Percentiles rank a stretch among this genome's conserved stretches.
Evolutionary conservation across 306 rosid species (phyloP).

Genomic region (Leucaena leucocephala): DNA sequence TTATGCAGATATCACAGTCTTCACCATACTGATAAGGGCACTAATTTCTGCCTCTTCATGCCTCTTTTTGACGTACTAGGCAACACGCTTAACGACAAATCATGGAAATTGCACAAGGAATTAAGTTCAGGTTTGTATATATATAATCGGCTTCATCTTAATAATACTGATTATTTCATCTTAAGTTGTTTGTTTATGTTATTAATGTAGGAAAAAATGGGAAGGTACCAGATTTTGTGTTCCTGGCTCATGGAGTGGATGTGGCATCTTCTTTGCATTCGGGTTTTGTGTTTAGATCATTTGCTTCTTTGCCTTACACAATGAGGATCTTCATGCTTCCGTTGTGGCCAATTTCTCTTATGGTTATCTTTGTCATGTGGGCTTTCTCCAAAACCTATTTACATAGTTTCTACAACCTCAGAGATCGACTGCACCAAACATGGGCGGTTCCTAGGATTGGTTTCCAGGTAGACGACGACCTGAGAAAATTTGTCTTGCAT

Average conservation of each 20-base stretch:
- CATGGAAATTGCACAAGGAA: constrained; percentile 71
- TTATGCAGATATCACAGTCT: constrained; percentile 71
- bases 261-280: constrained; percentile 56
- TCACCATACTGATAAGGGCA: constrained; percentile 69
- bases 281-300: constrained; percentile 53
- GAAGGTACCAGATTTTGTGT: constrained; percentile 76
- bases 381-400: constrained; percentile 64
- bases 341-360: constrained; percentile 33
- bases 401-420: constrained; percentile 57
- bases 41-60: constrained; percentile 91
- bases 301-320: constrained; percentile 59
- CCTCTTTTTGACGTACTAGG: constrained; percentile 82
- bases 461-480: constrained; percentile 53
- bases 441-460: constrained; percentile 91
- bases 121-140: constrained; percentile 40
- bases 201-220: constrained; percentile 50
- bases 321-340: constrained; percentile 54
- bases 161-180: neutral
- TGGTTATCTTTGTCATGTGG: constrained; percentile 67
- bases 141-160: neutral
- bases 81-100: constrained; percentile 54
- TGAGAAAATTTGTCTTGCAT: neutral
- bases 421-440: constrained; percentile 71
- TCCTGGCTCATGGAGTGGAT: constrained; percentile 85
- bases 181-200: neutral